Evolutionary conservation across 306 rosid species (phyloP), one percentile per base, ranked within the genome.

Genomic region (Inga leiocalycina): DNA sequence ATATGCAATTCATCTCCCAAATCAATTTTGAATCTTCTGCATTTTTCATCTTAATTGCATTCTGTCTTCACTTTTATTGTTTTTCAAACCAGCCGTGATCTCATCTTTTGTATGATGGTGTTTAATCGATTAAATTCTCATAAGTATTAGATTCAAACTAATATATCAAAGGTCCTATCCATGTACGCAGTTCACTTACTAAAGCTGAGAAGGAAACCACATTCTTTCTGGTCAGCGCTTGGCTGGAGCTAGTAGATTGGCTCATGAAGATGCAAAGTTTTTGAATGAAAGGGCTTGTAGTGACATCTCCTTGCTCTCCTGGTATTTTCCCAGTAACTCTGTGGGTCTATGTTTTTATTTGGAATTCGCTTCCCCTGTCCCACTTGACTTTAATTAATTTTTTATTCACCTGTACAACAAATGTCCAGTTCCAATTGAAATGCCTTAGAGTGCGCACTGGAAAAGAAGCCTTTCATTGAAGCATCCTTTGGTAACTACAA

Each of bases 171-270:
- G 77, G 77, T 54, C 77, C 45, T 81, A 14, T 84, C 71, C 56
- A 20, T 86, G 71, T 44, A 20, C 82, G 43, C 70, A 65, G 70
- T 13, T 32, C n/a, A 65, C 71, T 4, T 32, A 5, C 41, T 34
- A 65, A 65, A 65, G 71, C 71, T 32, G 16, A 32, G 43, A 65
- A 85, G 86, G 84, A 79, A 88, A 81, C 74, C 74, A 9, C 74
- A 79, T 81, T 79, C 43, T 10, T 65, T 32, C 43, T 14, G 43
- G 43, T 65, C 87, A 30, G 79, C 96, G 91, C 83, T 86, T 93
- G 76, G 91, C 91, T 72, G 94, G 88, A 70, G 98, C 98, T 81
- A 92, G 93, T 88, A 93, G 84, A 81, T 95, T 90, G 78, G 92
- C 74, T 74, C 84, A 52, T 82, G 92, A 95, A 24, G 99, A 93